Conservation (phyloP, 2,329 filamentous ascomycete genomes). For the Paecilomyces variotii region DNA sequence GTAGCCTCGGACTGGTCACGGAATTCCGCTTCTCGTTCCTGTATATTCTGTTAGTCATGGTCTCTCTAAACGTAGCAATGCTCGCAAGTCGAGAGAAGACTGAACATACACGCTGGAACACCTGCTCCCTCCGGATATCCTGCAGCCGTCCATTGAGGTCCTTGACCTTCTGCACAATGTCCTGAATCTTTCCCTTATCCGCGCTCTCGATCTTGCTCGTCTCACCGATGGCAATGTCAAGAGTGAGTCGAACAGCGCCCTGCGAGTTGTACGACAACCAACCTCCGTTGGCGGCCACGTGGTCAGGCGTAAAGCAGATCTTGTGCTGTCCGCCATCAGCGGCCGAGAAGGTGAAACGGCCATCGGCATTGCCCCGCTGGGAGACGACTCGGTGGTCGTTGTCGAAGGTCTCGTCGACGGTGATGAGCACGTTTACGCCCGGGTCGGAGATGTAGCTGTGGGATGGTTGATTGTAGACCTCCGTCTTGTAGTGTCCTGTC, state of each 20-base stretch:
- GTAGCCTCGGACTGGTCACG: constrained; percentile 93
- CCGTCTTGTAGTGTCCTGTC: constrained; percentile 74
- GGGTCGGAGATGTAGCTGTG: constrained; percentile 64
- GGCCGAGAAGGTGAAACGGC: constrained; percentile 92
- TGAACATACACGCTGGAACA: constrained; percentile 78
- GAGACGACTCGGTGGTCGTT: constrained; percentile 94
- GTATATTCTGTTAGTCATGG: not conserved
- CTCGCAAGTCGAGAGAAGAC: not conserved
- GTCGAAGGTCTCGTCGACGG: constrained; percentile 93
- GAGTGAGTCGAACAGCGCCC: constrained; percentile 71
- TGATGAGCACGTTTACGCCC: constrained; percentile 76
- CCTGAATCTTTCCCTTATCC: constrained; percentile 87
- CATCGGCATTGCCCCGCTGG: constrained; percentile 65
- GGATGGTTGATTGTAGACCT: constrained; percentile 68
- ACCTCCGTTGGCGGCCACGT: constrained; percentile 55
- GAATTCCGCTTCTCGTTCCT: constrained; percentile 98
- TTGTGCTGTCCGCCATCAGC: constrained; percentile 92
- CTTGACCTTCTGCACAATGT: constrained; percentile 79
- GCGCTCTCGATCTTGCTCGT: constrained; percentile 87
- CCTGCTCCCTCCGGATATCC: constrained; percentile 88
- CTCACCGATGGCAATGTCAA: constrained; percentile 92
- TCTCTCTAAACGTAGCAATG: not conserved
- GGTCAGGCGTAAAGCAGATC: constrained; percentile 87
- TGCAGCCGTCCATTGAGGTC: constrained; percentile 80
- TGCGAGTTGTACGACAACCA: constrained; percentile 64